Evolutionary conservation across 345 rosid species (phyloP).

Genomic region (Linum lewisii): DNA sequence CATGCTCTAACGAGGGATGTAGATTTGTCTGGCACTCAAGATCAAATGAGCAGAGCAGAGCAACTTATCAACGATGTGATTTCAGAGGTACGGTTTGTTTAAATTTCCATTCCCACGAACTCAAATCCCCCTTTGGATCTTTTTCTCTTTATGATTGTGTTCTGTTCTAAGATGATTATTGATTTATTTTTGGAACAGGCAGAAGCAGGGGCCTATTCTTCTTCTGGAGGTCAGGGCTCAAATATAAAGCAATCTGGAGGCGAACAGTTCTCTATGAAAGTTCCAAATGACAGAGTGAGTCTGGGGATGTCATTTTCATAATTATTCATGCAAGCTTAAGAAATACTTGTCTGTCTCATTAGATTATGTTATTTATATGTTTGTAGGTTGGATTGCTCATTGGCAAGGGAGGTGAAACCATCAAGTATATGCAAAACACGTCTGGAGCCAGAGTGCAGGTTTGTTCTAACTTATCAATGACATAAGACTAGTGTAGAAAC

Average conservation of each 20-base stretch:
- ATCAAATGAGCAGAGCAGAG: conserved; percentile 21
- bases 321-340: not conserved
- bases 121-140: not conserved
- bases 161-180: conserved; percentile 6
- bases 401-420: conserved; percentile 26
- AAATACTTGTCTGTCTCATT: not conserved
- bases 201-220: conserved; percentile 18
- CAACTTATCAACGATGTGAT: conserved; percentile 18
- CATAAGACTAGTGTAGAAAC: not conserved
- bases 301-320: not conserved
- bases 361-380: not conserved
- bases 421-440: conserved; percentile 20
- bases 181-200: conserved; percentile 13
- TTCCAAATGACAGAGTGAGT: conserved; percentile 22
- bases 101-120: not conserved
- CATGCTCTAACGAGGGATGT: conserved; percentile 20
- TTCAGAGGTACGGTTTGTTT: conserved; percentile 11
- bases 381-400: conserved; percentile 24
- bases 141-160: not conserved
- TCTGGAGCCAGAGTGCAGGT: conserved; percentile 24
- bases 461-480: not conserved
- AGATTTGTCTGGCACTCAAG: conserved; percentile 19
- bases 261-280: conserved; percentile 18
- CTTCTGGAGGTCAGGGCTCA: conserved; percentile 11
- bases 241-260: conserved; percentile 14